A percentile compares a stretch with the other conserved stretches of the same genome.
Evolutionary conservation across 164 flowering plant genomes (phyloP).

Genomic region (Echeveria elegans): DNA sequence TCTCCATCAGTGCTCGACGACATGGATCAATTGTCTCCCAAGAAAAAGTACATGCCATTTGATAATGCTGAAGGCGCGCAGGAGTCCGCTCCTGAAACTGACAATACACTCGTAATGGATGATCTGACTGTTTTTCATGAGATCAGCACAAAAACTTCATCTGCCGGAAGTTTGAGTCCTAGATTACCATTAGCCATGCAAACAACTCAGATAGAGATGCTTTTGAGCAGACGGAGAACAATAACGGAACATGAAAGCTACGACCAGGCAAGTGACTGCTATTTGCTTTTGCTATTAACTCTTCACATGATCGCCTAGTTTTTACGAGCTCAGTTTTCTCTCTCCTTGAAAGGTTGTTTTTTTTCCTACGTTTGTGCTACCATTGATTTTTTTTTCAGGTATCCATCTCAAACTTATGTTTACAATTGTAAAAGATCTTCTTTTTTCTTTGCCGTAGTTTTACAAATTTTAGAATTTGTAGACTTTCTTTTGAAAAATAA

Average conservation of each 20-base stretch:
- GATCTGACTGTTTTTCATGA: constrained; percentile 32
- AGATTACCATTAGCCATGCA: constrained; percentile 65
- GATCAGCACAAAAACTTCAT: constrained; percentile 29
- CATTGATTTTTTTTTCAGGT: background rate
- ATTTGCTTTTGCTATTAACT: background rate
- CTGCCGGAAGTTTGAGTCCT: constrained; percentile 76
- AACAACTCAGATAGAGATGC: constrained; percentile 57
- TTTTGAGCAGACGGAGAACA: constrained; percentile 44
- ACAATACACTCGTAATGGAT: constrained; percentile 33
- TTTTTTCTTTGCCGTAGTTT: too few relatives aligned
- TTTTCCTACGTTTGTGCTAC: background rate
- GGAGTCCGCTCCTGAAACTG: constrained; percentile 44
- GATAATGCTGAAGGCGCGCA: constrained; percentile 37
- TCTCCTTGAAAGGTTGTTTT: background rate
- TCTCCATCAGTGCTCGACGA: constrained; percentile 35
- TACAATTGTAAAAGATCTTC: too few relatives aligned
- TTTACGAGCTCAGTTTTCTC: background rate
- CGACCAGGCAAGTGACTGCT: constrained; percentile 52
- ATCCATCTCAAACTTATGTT: background rate
- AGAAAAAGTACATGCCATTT: constrained; percentile 18
- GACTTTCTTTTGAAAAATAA: background rate
- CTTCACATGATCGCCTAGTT: background rate
- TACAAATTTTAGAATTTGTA: too few relatives aligned
- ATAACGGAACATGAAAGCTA: constrained; percentile 61
- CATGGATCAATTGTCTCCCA: constrained; percentile 32